Base-by-base conservation (phyloP, 768 basidiomycete genomes). In the Trametes sanguinea region DNA sequence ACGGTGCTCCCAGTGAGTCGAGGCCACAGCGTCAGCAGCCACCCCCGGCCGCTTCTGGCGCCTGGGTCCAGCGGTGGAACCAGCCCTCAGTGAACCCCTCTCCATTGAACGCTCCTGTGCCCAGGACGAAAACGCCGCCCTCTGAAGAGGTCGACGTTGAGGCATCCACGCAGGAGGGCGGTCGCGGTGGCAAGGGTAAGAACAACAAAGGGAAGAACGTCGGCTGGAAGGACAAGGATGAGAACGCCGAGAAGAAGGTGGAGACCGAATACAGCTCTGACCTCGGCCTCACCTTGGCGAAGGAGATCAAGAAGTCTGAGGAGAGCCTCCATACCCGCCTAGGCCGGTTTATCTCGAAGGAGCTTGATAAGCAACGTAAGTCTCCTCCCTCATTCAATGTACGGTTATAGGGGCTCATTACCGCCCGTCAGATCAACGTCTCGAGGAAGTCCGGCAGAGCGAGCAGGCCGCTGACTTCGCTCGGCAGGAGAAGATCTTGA, bases 291-390 rank as follows among this genome's bases (percentile, higher is more conserved):
- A 77, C 83, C 11, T 77, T 94, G 53, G 79, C 84, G 46, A 85
- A 87, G 70, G 92, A 94, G 75, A 92, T 94, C 66, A 85, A 81
- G 72, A 89, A 88, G 79, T 86, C 89, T 44, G 92, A 95, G 73
- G 90, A 92, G 69, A 92, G 76, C 66, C 73, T 95, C 51, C 88
- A 91, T 65, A 85, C 73, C 42, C 85, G 88, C 50, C 86, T 95
- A 61, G 87, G 87, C n/a, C 85, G 88, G 46, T 76, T 93, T 54
- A 86, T 95, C 65, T 82, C 83, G 40, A 91, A 90, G 76, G 93
- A 95, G 74, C 87, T 95, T 81, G 93, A 94, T 70, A 94, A 89
- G 75, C 92, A 94, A 73, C 87, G 93, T 93, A 65, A 73, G 90
- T 78, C 33, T 48, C 69, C 17, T 10, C 8, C 45, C 57, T 48